A percentile compares a stretch with the other conserved stretches of the same genome.
These are phyloP conservation scores for Myriosclerotinia curreyana DNA, from an alignment of 2,329 filamentous ascomycete genomes.

Conservation along the genomic window DNA sequence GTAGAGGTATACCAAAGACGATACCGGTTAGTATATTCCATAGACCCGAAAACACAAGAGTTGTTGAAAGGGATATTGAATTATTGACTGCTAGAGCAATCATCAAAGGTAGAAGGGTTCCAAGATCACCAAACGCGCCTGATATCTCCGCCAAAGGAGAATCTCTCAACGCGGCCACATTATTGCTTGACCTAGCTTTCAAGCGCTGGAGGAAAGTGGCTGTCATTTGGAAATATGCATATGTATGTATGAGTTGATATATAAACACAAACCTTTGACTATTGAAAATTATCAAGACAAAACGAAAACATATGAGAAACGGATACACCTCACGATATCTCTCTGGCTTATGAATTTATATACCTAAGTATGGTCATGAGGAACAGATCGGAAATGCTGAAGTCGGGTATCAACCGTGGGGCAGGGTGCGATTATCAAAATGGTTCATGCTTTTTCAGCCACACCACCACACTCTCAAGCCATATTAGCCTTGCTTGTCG, in stretches of 20 bases:
- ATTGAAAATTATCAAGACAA: no score
- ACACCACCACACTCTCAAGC: neutral
- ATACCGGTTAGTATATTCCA: constrained; percentile 82
- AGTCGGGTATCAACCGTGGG: neutral
- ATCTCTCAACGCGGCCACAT: constrained; percentile 53
- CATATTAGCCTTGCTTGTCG: constrained; percentile 14
- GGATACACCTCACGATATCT: neutral
- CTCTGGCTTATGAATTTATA: constrained; percentile 4
- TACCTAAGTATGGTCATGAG: constrained; percentile 2
- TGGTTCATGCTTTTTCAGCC: constrained; percentile 23
- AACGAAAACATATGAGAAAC: neutral
- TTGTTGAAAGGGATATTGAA: constrained; percentile 78
- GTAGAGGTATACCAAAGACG: constrained; percentile 82
- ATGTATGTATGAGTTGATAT: neutral
- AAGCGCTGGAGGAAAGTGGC: neutral
- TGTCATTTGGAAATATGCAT: neutral
- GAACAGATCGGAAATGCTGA: neutral
- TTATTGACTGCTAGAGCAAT: constrained; percentile 76
- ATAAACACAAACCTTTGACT: neutral
- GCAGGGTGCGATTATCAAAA: constrained; percentile 7
- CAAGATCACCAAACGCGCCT: constrained; percentile 83
- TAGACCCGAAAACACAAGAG: constrained; percentile 81
- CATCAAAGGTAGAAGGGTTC: constrained; percentile 84
- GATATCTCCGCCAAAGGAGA: constrained; percentile 74
- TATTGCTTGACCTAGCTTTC: constrained; percentile 42